Conservation (phyloP, 1,139 yeast species). For the Arxiozyma slooffiae region DNA sequence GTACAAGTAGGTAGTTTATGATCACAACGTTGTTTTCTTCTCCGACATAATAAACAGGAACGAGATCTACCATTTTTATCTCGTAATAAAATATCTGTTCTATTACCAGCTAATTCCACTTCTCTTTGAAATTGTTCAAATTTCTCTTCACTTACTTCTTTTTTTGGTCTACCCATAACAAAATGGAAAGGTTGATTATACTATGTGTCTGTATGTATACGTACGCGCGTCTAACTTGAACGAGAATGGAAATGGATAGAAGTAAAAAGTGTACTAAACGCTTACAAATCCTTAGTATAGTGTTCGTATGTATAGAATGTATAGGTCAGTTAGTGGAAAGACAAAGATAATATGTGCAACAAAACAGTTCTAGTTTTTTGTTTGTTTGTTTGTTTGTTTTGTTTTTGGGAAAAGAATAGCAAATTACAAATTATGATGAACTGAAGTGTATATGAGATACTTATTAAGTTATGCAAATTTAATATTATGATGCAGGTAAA, state of each 20-base stretch:
- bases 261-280: background rate
- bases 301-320: no score
- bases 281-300: no score
- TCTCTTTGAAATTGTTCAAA: conserved; percentile 28
- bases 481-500: background rate
- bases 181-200: background rate
- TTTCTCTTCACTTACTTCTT: conserved; percentile 27
- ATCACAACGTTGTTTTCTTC: conserved; percentile 49
- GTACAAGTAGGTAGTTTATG: conserved; percentile 53
- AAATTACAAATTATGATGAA: background rate
- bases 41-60: conserved; percentile 42
- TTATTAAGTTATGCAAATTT: background rate
- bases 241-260: background rate
- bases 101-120: conserved; percentile 27
- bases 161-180: conserved; percentile 30
- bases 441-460: background rate
- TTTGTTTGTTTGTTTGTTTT: background rate
- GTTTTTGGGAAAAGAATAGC: background rate
- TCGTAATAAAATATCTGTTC: conserved; percentile 20
- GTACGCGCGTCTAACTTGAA: background rate
- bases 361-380: no score
- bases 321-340: no score
- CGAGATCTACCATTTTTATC: conserved; percentile 43
- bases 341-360: background rate
- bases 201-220: background rate